These are phyloP conservation scores for Dicorynia guianensis DNA, from an alignment of 306 rosid genomes.

Conservation along the genomic window DNA sequence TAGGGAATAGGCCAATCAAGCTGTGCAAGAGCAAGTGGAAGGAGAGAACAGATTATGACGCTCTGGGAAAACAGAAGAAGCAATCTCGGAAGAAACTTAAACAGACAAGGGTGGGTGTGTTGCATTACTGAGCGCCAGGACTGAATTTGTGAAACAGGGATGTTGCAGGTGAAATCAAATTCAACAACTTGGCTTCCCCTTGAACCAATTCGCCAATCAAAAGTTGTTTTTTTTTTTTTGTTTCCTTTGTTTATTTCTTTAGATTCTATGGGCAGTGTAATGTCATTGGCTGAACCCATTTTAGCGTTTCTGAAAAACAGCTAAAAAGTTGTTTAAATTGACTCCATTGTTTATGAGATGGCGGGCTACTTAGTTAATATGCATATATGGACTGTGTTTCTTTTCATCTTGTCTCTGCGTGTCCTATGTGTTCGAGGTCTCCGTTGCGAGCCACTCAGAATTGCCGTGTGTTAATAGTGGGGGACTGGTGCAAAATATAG, in stretches of 20 bases:
- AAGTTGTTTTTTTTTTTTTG: background rate
- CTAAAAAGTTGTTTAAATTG: background rate
- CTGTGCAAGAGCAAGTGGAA: slow-evolving; percentile 87
- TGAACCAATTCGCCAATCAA: background rate
- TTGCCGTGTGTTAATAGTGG: background rate
- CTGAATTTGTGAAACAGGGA: background rate
- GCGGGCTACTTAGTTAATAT: background rate
- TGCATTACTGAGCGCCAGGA: slow-evolving; percentile 61
- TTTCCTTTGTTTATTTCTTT: background rate
- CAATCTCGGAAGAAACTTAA: slow-evolving; percentile 68
- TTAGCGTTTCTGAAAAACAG: background rate
- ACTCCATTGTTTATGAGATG: background rate
- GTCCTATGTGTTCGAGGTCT: background rate
- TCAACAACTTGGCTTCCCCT: background rate
- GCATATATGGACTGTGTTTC: background rate
- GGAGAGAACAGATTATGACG: slow-evolving; percentile 73
- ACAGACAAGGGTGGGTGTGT: slow-evolving; percentile 67
- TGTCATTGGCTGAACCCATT: background rate
- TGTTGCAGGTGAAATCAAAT: background rate
- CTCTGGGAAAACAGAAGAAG: slow-evolving; percentile 69
- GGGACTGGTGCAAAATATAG: too few species aligned
- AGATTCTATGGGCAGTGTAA: background rate
- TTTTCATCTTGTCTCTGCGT: background rate
- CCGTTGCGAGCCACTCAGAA: background rate
- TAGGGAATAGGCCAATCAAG: slow-evolving; percentile 85